A percentile compares a stretch with the other conserved stretches of the same genome.
Conservation (phyloP, 2,329 filamentous ascomycete genomes). For the Bipolaris sorokiniana region DNA sequence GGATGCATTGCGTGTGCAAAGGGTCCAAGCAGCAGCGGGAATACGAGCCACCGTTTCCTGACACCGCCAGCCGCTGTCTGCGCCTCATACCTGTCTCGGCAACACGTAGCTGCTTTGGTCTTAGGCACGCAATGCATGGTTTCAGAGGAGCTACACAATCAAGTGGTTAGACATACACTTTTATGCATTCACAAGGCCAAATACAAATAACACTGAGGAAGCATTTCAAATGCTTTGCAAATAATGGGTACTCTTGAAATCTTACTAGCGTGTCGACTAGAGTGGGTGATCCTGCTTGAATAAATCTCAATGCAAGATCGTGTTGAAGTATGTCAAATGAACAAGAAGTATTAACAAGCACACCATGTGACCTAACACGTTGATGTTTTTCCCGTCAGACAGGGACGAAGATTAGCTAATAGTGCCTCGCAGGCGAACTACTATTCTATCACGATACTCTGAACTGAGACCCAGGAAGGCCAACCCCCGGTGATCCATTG, state of each 20-base stretch:
- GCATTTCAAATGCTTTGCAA: background rate
- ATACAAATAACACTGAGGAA: background rate
- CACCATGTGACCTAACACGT: too few relatives aligned
- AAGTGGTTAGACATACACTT: too few relatives aligned
- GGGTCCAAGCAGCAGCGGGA: conserved; percentile 3
- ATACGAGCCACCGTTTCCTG: conserved; percentile 14
- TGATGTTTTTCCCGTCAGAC: too few relatives aligned
- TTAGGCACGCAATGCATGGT: background rate
- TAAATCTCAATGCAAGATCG: background rate
- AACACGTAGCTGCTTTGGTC: conserved; percentile 2
- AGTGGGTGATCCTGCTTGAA: background rate
- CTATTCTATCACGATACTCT: too few relatives aligned
- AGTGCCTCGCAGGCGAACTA: too few relatives aligned
- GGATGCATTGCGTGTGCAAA: background rate
- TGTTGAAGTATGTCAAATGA: background rate
- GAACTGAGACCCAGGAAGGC: too few relatives aligned
- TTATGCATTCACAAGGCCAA: background rate
- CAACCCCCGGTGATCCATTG: too few relatives aligned
- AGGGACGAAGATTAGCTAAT: too few relatives aligned
- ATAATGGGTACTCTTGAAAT: too few relatives aligned
- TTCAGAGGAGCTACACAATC: background rate
- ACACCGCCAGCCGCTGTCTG: conserved; percentile 15
- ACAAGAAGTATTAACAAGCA: too few relatives aligned
- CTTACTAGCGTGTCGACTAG: background rate
- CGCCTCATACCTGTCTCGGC: conserved; percentile 12